Evolutionary conservation across 345 rosid genomes (phyloP), one percentile per base, ranked within the genome.

Genomic region (Aquilaria sinensis): DNA sequence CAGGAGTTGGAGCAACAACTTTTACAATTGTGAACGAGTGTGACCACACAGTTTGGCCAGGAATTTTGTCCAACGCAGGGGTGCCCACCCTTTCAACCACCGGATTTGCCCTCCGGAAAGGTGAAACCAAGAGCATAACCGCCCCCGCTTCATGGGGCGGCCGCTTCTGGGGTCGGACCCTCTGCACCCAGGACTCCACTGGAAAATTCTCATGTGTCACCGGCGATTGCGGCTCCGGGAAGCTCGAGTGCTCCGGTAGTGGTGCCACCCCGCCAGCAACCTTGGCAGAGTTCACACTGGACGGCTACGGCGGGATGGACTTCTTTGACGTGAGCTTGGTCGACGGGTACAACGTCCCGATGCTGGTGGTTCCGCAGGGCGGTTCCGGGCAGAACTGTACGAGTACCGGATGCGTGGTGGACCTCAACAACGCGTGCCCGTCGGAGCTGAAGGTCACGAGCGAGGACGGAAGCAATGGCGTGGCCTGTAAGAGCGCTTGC

Each of bases 111-210:
- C 97, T 93, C 41, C 89, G 75, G 23, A 78, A 72, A 37, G 95
- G 88, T 11, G 89, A 90, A 72, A 55, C 86, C 47, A 70, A 68
- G 41, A 51, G 80, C 65, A 60, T 93, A 50, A 30, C 74, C 31
- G 85, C 92, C 6, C 99, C 99, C 1, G 16, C 90, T 2, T 78
- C 92, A 13, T 93, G 99, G 99, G 94, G 90, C 2, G 99, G 99
- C 68, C 79, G 97, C 12, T 72, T 93, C 74, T 93, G 99, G 99
- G 99, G 83, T 10, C 78, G 99, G 11, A 93, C 97, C 12, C 76
- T 53, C 57, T 93, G 99, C 78, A 31, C 87, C 51, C 62, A 77
- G 45, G 96, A 85, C 76, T 61, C 95, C 69, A 12, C 84, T 2
- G 81, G 83, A 2, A 81, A 85, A 62, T 83, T 90, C 78, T 64